Evolutionary conservation across 352 stramenopile species (phyloP).

Genomic region (Globisporangium perplexum): DNA sequence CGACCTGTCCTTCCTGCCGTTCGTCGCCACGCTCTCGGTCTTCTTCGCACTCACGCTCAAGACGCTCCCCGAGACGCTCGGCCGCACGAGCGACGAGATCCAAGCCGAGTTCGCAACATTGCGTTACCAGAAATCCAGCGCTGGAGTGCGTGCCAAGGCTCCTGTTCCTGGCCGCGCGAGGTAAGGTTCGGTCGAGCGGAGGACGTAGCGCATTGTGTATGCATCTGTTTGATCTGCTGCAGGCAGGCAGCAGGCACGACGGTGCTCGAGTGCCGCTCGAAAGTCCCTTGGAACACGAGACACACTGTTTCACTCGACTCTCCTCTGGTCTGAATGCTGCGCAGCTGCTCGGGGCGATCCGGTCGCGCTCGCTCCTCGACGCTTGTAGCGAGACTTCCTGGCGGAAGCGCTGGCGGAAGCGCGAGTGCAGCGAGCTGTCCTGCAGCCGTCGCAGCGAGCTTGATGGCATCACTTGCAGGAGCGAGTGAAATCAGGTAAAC

Average conservation of each 20-base stretch:
- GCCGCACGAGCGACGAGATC: slow-evolving; percentile 60
- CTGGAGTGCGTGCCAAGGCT: neutral
- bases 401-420: neutral
- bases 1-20: slow-evolving; percentile 40
- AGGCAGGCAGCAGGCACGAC: no score
- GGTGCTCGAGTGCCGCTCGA: no score
- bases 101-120: slow-evolving; percentile 30
- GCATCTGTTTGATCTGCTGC: neutral
- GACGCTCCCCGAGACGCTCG: slow-evolving; percentile 47
- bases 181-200: neutral
- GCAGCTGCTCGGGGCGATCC: neutral
- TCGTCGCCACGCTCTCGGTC: slow-evolving; percentile 37
- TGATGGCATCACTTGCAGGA: no score
- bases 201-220: no score
- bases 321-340: neutral
- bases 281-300: no score
- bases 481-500: no score
- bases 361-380: neutral
- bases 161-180: neutral
- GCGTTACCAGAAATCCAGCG: neutral
- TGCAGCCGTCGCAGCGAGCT: no score
- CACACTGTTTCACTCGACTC: no score
- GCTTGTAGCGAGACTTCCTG: neutral
- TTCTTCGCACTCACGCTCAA: slow-evolving; percentile 39
- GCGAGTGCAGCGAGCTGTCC: neutral